Evolutionary conservation across 768 basidiomycete genomes (phyloP), one percentile per base, ranked within the genome.

Genomic region (Trichaptum fuscoviolaceum): DNA sequence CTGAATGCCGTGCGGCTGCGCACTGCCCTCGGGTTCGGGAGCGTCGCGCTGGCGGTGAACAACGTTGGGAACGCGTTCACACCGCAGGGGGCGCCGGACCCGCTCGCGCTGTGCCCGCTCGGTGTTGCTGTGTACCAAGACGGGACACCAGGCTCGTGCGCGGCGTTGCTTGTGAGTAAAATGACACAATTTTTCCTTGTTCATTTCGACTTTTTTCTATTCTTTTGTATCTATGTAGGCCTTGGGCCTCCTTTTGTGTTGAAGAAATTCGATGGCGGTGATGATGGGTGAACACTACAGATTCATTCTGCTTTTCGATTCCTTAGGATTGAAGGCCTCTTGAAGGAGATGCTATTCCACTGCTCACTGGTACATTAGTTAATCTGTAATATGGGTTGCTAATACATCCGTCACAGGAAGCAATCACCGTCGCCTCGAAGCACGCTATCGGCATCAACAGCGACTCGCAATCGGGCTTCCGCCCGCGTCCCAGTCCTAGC

Each of bases 41-140:
- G 79, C 59, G 75, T 85, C 64, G 85, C 85, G 64, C 81, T 87
- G 81, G 79, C 83, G 65, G 84, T 88, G 42, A 87, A 88, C 74
- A 88, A 88, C 70, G 81, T 88, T 70, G 83, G 83, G 68, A 90
- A 89, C 69, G 84, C 85, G 34, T 90, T 88, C 73, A 89, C 85
- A 36, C 89, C 88, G 57, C 88, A 89, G 76, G 88, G 88, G 63
- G 82, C 81, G 27, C 72, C 85, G 58, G 87, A 88, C 76, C 87
- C 87, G 9, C 75, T 90, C n/a, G 78, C 81, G 6, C 75, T 89
- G 64, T 83, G 85, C 63, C 79, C 84, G 36, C 81, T 89, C 59
- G 86, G 84, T 23, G 83, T 86, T 12, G 84, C 81, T 2, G 69
- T 88, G 34, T 89, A 87, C 71, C 88, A 88, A 72, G 78, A 83